A percentile compares a stretch with the other conserved stretches of the same genome.
Conservation (phyloP, 1,284 basidiomycete species). For the Singerocomus rubriflavus region DNA sequence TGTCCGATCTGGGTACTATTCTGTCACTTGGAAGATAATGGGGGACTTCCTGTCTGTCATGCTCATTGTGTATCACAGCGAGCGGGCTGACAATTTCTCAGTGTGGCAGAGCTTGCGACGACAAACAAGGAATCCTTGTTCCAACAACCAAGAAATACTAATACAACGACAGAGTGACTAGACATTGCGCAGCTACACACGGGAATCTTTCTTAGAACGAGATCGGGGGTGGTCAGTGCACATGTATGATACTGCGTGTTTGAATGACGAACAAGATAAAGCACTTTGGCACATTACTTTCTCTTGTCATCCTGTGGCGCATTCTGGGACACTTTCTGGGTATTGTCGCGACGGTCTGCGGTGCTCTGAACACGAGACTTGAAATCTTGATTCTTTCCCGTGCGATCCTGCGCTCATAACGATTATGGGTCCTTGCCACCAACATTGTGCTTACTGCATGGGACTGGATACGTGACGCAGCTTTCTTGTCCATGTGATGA, state of each 20-base stretch:
- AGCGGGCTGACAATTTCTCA: no score
- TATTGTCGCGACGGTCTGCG: constrained; percentile 2
- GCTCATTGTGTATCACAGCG: no score
- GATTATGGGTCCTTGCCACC: not conserved
- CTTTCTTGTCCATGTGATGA: constrained; percentile 7
- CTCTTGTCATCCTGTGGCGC: not conserved
- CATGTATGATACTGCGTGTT: not conserved
- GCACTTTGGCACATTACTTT: constrained; percentile 1
- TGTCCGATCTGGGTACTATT: no score
- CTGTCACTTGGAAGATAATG: no score
- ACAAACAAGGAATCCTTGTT: not conserved
- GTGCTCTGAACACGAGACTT: constrained; percentile 13
- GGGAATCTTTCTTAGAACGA: not conserved
- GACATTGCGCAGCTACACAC: not conserved
- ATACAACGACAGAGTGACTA: not conserved
- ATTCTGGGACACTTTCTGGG: not conserved
- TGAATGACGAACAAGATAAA: not conserved
- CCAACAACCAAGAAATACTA: not conserved
- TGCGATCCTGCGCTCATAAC: constrained; percentile 8
- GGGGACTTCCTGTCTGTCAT: no score
- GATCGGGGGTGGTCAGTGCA: not conserved
- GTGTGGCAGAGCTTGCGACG: no score
- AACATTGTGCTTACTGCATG: constrained; percentile 10
- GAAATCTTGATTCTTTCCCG: constrained; percentile 5
- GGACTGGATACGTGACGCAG: constrained; percentile 11